These are phyloP conservation scores for Kwoniella sp. DNA, from an alignment of 768 basidiomycete genomes.

Conservation along the genomic window DNA sequence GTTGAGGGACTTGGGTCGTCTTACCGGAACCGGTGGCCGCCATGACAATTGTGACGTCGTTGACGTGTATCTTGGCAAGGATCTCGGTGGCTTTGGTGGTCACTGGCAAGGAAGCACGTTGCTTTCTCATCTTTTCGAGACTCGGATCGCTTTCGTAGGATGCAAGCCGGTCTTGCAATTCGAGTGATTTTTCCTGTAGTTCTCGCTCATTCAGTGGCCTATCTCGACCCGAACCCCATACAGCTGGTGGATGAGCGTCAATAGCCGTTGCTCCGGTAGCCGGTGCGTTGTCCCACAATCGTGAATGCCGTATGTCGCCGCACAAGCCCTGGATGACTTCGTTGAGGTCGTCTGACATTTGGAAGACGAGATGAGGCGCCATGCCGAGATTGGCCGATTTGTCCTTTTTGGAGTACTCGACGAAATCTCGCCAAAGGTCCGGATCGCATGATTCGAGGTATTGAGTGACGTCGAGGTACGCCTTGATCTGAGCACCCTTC, in stretches of 20 bases:
- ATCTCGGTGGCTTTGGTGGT: slow-evolving; percentile 69
- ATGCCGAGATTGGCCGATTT: slow-evolving; percentile 63
- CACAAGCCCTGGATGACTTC: slow-evolving; percentile 73
- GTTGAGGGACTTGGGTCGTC: slow-evolving; percentile 91
- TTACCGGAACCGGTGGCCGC: slow-evolving; percentile 67
- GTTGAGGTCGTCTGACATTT: slow-evolving; percentile 67
- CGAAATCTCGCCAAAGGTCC: slow-evolving; percentile 74
- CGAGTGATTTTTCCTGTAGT: slow-evolving; percentile 63
- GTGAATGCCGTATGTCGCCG: slow-evolving; percentile 66
- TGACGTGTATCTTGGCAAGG: slow-evolving; percentile 67
- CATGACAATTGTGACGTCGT: slow-evolving; percentile 70
- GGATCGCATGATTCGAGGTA: slow-evolving; percentile 85
- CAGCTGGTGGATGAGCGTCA: slow-evolving; percentile 25
- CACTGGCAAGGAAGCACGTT: slow-evolving; percentile 73
- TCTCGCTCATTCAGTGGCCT: slow-evolving; percentile 17
- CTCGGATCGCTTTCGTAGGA: slow-evolving; percentile 66
- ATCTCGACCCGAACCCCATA: slow-evolving; percentile 22
- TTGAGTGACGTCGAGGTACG: slow-evolving; percentile 82
- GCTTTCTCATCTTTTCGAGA: slow-evolving; percentile 68
- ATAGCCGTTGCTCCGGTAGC: slow-evolving; percentile 15
- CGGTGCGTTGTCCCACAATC: slow-evolving; percentile 65
- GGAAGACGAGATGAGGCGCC: slow-evolving; percentile 70
- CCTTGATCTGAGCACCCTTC: slow-evolving; percentile 70
- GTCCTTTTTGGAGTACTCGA: slow-evolving; percentile 65
- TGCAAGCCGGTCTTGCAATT: slow-evolving; percentile 63